phyloP scores from a whole-genome alignment of 805 yeast species.

The Candida quercuum region DNA sequence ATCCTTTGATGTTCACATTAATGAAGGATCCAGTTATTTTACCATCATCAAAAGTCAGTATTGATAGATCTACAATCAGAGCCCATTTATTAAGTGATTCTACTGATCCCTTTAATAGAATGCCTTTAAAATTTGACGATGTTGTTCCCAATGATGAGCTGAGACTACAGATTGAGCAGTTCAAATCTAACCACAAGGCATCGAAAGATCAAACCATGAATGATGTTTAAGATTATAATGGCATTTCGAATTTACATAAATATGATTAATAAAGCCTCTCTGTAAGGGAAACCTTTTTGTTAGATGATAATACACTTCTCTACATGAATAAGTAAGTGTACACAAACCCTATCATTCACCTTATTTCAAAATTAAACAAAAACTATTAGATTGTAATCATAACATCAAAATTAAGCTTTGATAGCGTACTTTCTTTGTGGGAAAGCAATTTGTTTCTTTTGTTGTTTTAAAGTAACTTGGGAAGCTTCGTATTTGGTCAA shows the following conservation, averaged over 20 bases:
- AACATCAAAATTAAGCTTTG: slow-evolving; percentile 69
- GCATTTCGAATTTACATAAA: no score
- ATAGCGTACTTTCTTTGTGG: slow-evolving; percentile 98
- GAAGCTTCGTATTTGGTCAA: slow-evolving; percentile 83
- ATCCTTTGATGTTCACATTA: slow-evolving; percentile 92
- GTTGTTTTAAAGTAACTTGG: slow-evolving; percentile 79
- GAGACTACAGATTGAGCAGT: slow-evolving; percentile 53
- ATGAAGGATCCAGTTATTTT: slow-evolving; percentile 96
- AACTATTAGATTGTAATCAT: slow-evolving; percentile 5
- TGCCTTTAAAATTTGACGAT: slow-evolving; percentile 85
- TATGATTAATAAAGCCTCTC: no score
- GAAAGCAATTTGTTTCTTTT: slow-evolving; percentile 91
- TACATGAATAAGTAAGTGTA: slow-evolving; percentile 4
- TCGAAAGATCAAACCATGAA: slow-evolving; percentile 11
- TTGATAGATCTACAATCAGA: slow-evolving; percentile 88
- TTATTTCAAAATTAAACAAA: slow-evolving; percentile 17
- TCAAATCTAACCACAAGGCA: slow-evolving; percentile 11
- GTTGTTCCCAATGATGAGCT: slow-evolving; percentile 75
- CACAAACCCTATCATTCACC: slow-evolving; percentile 22
- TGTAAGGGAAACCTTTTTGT: no score
- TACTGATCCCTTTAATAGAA: slow-evolving; percentile 95
- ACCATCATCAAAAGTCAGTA: slow-evolving; percentile 79
- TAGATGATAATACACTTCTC: no score
- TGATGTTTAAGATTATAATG: slow-evolving; percentile 6
- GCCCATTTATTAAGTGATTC: slow-evolving; percentile 91